A percentile compares a stretch with the other conserved stretches of the same genome.
These are phyloP conservation scores for Microthlaspi erraticum DNA, from an alignment of 345 rosid species.

Conservation along the genomic window DNA sequence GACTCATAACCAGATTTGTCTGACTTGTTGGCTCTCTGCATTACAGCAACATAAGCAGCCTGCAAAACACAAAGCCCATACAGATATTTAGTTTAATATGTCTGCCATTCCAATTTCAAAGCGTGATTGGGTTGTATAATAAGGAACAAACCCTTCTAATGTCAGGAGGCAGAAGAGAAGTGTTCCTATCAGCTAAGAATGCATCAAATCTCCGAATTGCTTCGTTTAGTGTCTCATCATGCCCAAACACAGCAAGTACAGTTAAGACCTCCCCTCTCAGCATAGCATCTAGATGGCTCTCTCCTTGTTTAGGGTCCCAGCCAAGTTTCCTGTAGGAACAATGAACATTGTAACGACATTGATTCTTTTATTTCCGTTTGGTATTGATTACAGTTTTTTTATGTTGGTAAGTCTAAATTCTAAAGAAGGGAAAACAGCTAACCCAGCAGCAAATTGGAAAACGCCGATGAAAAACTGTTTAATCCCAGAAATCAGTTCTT, in stretches of 20 bases:
- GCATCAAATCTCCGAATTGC: slow-evolving; percentile 72
- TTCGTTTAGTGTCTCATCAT: slow-evolving; percentile 71
- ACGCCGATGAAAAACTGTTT: slow-evolving; percentile 66
- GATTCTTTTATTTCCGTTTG: background rate
- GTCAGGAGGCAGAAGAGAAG: slow-evolving; percentile 86
- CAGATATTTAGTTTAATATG: background rate
- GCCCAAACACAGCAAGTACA: slow-evolving; percentile 77
- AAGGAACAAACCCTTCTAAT: slow-evolving; percentile 65
- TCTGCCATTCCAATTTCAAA: slow-evolving; percentile 2
- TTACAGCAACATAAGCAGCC: slow-evolving; percentile 91
- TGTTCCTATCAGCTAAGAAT: slow-evolving; percentile 77
- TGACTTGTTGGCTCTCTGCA: slow-evolving; percentile 69
- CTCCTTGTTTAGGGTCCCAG: slow-evolving; percentile 89
- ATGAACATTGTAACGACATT: slow-evolving; percentile 5
- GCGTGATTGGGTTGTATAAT: background rate
- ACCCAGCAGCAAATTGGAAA: slow-evolving; percentile 75
- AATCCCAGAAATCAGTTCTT: slow-evolving; percentile 57
- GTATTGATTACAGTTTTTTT: background rate
- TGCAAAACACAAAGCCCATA: slow-evolving; percentile 47
- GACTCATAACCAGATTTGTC: slow-evolving; percentile 76
- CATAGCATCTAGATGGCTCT: slow-evolving; percentile 91
- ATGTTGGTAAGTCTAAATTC: slow-evolving; percentile 13
- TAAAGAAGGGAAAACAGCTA: slow-evolving; percentile 46
- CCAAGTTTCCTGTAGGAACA: slow-evolving; percentile 71
- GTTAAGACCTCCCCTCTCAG: slow-evolving; percentile 90